These are phyloP conservation scores for Austropuccinia psidii DNA, from an alignment of 1,284 basidiomycete species.

Conservation along the genomic window DNA sequence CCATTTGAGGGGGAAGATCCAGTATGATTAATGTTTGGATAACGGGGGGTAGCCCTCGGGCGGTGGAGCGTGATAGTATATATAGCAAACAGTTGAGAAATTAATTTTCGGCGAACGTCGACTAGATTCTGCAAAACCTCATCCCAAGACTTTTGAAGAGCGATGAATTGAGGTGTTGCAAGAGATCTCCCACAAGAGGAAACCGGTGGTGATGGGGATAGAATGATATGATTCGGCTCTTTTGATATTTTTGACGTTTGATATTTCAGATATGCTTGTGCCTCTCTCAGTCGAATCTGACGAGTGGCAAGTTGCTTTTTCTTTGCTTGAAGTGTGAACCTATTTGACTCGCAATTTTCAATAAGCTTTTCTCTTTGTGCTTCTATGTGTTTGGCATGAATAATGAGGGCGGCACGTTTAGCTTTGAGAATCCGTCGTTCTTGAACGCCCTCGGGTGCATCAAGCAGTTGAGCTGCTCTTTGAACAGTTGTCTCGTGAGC, in stretches of 20 bases:
- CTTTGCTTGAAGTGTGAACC: neutral
- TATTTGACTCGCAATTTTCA: neutral
- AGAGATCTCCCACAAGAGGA: neutral
- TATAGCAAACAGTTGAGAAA: slow-evolving; percentile 15
- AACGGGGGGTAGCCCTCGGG: neutral
- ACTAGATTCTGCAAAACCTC: neutral
- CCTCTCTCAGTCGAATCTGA: neutral
- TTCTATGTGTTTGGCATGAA: neutral
- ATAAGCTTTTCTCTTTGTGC: neutral
- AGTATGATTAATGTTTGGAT: no score
- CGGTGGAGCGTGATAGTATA: slow-evolving; percentile 6
- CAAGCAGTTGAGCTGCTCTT: slow-evolving; percentile 5
- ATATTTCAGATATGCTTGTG: neutral
- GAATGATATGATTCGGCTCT: neutral
- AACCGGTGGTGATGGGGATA: neutral
- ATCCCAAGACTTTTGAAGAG: slow-evolving; percentile 6
- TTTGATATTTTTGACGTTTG: neutral
- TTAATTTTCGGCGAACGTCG: slow-evolving; percentile 12
- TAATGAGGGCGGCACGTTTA: neutral
- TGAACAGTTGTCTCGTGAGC: slow-evolving; percentile 9
- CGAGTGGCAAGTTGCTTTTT: neutral
- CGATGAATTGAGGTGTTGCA: neutral
- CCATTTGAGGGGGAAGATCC: no score
- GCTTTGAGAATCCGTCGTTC: slow-evolving; percentile 17
- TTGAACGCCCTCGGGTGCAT: slow-evolving; percentile 18